Percentiles rank a stretch among this genome's conserved stretches.
phyloP scores from a whole-genome alignment of 1,284 basidiomycete species.

The Pholiota adiposa region DNA sequence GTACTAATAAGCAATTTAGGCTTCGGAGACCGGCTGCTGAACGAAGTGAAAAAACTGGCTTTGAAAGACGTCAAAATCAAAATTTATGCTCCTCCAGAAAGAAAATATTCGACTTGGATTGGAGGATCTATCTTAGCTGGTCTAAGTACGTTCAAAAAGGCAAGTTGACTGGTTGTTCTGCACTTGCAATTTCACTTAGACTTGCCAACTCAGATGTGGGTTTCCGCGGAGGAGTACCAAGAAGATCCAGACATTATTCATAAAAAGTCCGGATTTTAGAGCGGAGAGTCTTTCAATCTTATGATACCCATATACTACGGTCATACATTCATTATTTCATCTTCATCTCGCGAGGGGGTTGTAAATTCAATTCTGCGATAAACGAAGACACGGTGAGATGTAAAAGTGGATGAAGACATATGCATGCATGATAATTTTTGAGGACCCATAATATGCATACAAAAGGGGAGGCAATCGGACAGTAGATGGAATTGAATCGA shows the following conservation, averaged over 20 bases:
- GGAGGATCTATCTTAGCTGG: constrained; percentile 97
- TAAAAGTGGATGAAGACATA: constrained; percentile 15
- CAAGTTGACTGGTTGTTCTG: constrained; percentile 32
- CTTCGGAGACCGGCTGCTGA: constrained; percentile 94
- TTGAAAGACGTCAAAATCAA: constrained; percentile 98
- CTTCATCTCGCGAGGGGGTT: neutral
- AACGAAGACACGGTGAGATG: constrained; percentile 3
- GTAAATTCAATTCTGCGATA: constrained; percentile 4
- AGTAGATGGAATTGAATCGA: constrained; percentile 36
- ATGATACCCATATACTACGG: constrained; percentile 29
- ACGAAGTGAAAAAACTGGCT: constrained; percentile 96
- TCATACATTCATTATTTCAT: constrained; percentile 10
- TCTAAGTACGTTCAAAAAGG: constrained; percentile 97
- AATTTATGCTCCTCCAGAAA: constrained; percentile 99
- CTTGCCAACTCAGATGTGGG: constrained; percentile 81
- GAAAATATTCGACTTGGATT: constrained; percentile 99
- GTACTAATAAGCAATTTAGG: constrained; percentile 50
- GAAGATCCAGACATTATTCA: constrained; percentile 99
- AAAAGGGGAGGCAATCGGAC: constrained; percentile 32
- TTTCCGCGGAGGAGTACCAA: constrained; percentile 98
- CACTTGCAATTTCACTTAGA: constrained; percentile 1
- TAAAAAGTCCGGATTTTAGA: constrained; percentile 82
- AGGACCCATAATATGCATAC: constrained; percentile 41
- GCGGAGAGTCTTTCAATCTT: constrained; percentile 20
- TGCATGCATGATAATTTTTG: constrained; percentile 39